Evolutionary conservation across 208 protist species (phyloP).

Genomic region (Leishmania martiniquensis): DNA sequence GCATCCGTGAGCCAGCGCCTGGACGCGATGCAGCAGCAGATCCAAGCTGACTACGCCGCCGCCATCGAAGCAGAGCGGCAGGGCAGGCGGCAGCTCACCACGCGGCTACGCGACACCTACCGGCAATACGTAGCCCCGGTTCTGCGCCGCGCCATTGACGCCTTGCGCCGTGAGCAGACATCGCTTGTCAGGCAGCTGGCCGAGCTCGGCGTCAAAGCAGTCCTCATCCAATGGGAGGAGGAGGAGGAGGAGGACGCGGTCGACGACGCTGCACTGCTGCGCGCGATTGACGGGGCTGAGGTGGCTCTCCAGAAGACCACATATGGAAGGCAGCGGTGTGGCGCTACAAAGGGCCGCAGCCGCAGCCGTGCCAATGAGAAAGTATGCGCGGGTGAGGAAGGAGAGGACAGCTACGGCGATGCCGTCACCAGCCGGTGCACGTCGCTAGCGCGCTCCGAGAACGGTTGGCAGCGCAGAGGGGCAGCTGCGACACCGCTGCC

Average conservation of each 20-base stretch:
- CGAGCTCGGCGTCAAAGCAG: slow-evolving; percentile 37
- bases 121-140: slow-evolving; percentile 27
- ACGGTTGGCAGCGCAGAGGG: not conserved
- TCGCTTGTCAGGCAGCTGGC: slow-evolving; percentile 32
- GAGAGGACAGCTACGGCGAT: not conserved
- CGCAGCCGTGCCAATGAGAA: not conserved
- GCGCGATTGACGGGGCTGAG: slow-evolving; percentile 18
- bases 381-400: not conserved
- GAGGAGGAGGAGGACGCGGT: slow-evolving; percentile 9
- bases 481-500: slow-evolving; percentile 5
- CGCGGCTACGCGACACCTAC: slow-evolving; percentile 36
- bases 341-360: not conserved
- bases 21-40: slow-evolving; percentile 34
- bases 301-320: slow-evolving; percentile 11
- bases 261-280: slow-evolving; percentile 13
- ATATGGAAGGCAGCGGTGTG: not conserved
- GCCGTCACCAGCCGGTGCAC: not conserved
- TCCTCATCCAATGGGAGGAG: slow-evolving; percentile 45
- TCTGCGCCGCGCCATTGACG: slow-evolving; percentile 18
- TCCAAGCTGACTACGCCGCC: slow-evolving; percentile 38
- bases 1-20: slow-evolving; percentile 40
- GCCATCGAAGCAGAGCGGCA: slow-evolving; percentile 32
- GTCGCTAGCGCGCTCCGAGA: slow-evolving; percentile 1
- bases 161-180: slow-evolving; percentile 26
- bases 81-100: slow-evolving; percentile 18